A percentile compares a stretch with the other conserved stretches of the same genome.
Conservation (phyloP, 2,329 filamentous ascomycete genomes). For the Stemphylium lycopersici region DNA sequence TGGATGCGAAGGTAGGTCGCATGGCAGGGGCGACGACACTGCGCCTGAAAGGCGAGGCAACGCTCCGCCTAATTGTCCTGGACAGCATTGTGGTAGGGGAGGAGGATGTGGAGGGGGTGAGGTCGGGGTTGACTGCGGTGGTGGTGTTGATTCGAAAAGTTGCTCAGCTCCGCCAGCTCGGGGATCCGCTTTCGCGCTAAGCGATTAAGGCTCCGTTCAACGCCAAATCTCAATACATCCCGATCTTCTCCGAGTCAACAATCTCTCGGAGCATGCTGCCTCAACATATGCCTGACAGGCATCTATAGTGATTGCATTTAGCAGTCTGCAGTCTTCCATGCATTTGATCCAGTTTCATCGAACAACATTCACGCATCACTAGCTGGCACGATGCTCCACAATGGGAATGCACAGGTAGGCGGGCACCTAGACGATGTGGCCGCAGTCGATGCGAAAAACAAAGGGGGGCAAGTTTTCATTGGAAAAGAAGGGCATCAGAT, state of each 20-base stretch:
- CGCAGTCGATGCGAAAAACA: neutral
- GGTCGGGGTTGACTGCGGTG: conserved; percentile 25
- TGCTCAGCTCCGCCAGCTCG: conserved; percentile 27
- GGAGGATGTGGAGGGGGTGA: conserved; percentile 23
- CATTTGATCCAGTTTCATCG: neutral
- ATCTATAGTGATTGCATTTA: no score
- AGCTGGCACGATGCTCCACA: neutral
- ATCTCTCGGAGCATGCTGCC: neutral
- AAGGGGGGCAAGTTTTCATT: neutral
- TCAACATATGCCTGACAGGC: neutral
- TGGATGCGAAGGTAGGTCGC: conserved; percentile 46
- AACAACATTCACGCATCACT: no score
- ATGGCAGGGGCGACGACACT: conserved; percentile 44
- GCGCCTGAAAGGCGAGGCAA: conserved; percentile 49
- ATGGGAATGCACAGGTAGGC: neutral
- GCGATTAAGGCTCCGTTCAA: conserved; percentile 14
- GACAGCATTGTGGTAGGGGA: conserved; percentile 46
- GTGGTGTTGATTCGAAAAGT: conserved; percentile 30
- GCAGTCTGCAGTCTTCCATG: neutral
- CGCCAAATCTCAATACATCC: conserved; percentile 14
- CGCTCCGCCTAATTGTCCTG: conserved; percentile 48
- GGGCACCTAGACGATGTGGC: neutral
- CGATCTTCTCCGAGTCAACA: conserved; percentile 17
- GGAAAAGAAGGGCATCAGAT: neutral
- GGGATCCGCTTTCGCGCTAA: conserved; percentile 24